These are phyloP conservation scores for Helicocarpus griseus DNA, from an alignment of 2,329 filamentous ascomycete species.

Conservation along the genomic window DNA sequence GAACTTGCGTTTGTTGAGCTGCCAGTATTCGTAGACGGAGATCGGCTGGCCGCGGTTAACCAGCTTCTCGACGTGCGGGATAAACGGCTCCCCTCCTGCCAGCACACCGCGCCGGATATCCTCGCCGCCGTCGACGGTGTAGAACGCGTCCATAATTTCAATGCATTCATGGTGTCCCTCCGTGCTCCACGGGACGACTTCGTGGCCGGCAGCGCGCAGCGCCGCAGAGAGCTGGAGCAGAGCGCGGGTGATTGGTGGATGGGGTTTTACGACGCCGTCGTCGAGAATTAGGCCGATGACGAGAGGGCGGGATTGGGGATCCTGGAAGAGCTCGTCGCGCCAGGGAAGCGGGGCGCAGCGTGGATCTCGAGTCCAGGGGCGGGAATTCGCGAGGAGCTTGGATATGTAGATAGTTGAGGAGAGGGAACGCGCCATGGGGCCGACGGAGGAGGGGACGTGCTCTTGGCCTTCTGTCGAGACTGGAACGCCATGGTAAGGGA, in stretches of 20 bases:
- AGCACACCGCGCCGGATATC: constrained; percentile 49
- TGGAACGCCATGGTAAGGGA: constrained; percentile 47
- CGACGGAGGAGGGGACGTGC: constrained; percentile 52
- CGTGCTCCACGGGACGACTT: constrained; percentile 45
- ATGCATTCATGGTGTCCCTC: constrained; percentile 47
- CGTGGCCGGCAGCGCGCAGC: constrained; percentile 50
- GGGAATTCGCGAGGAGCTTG: constrained; percentile 37
- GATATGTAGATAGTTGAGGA: constrained; percentile 42
- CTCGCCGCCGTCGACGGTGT: constrained; percentile 53
- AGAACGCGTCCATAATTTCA: constrained; percentile 51
- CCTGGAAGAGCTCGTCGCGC: constrained; percentile 38
- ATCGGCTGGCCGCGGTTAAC: constrained; percentile 45
- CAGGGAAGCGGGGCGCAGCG: constrained; percentile 46
- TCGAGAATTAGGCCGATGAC: constrained; percentile 52
- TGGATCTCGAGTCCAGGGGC: constrained; percentile 47
- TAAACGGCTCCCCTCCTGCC: constrained; percentile 49
- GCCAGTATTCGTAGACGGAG: constrained; percentile 58
- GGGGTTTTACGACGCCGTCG: constrained; percentile 50
- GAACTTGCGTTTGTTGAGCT: constrained; percentile 51
- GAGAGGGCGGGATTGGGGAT: constrained; percentile 38
- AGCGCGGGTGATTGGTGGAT: constrained; percentile 50
- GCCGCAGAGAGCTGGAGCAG: constrained; percentile 44
- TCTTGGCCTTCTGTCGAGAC: constrained; percentile 58
- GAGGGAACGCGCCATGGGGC: constrained; percentile 48
- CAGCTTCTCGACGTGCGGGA: constrained; percentile 50